Base-by-base conservation (phyloP, 2,329 filamentous ascomycete species). In the Neonectria sp. region DNA sequence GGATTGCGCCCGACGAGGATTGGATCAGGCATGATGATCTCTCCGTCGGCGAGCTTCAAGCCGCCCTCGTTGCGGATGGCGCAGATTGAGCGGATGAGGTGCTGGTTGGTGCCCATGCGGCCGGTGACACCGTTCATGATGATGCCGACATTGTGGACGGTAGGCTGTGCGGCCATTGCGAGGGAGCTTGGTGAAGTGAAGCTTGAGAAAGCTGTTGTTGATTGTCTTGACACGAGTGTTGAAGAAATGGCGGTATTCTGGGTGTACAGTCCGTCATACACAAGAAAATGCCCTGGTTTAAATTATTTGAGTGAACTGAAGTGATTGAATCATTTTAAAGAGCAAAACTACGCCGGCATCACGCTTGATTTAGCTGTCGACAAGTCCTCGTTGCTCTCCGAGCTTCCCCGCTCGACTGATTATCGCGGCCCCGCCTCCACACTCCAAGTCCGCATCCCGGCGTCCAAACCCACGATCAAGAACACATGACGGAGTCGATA, bases 101-200 rank as follows among this genome's bases (percentile, higher is more conserved):
- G 51, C 17, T 55, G 51, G 51, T 55, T 55, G 29, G 51, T 37
- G 29, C 51, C 51, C 51, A 55, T 55, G 13, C 51, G 31, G 33
- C 51, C 51, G 6, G 51, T 55, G 51, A 55, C 51, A 3, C 51
- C 51, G 15, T 55, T 55, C 51, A 55, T 55, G 17, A 55, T 17
- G 8, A 55, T 55, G 17, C 51, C 51, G 27, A 37, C 31, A 55
- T 55, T 55, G 17, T 55, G 51, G 51, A 24, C 51, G 29, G 33
- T 29, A 21, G 51, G 29, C 27, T 33, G 12, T 7, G 51, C 29
- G 12, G 29, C 51, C 51, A 55, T 55, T 33, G n/a, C 17, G 51
- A 55, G 5, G 31, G 21, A 33, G 29, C 12, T 21, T 21, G 21
- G 21, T 21, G 21, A 21, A 21, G 21, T 21, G 21, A 21, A 21